phyloP scores from a whole-genome alignment of 495 filamentous ascomycete species.

The Neurospora sp. region DNA sequence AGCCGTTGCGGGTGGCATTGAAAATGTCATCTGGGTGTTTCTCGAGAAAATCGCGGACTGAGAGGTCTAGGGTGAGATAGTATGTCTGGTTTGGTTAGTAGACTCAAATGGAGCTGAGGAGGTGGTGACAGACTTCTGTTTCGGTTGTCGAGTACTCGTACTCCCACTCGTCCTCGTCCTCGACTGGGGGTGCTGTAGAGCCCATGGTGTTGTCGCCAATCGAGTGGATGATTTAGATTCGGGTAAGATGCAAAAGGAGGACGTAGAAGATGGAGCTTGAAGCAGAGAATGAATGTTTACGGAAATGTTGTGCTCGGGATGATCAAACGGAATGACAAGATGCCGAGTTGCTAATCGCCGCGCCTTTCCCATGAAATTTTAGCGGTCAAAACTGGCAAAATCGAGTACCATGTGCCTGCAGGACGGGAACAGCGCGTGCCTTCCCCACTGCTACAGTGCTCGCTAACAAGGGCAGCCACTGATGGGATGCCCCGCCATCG shows the following conservation, averaged over 20 bases:
- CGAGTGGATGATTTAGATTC: no score
- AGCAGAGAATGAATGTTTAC: neutral
- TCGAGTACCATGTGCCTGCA: neutral
- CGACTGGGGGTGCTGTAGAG: slow-evolving; percentile 5
- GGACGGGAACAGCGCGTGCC: neutral
- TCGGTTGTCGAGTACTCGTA: slow-evolving; percentile 49
- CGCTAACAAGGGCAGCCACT: slow-evolving; percentile 3
- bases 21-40: slow-evolving; percentile 20
- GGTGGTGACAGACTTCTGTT: slow-evolving; percentile 32
- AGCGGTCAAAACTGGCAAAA: slow-evolving; percentile 19
- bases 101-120: neutral
- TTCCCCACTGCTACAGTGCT: neutral
- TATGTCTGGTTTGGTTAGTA: slow-evolving; percentile 31
- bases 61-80: slow-evolving; percentile 47
- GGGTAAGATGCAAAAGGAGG: neutral
- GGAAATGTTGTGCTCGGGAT: neutral
- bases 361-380: slow-evolving; percentile 8
- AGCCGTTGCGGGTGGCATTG: slow-evolving; percentile 21
- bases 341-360: neutral
- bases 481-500: slow-evolving; percentile 10
- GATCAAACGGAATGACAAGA: neutral
- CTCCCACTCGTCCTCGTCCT: slow-evolving; percentile 45
- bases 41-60: slow-evolving; percentile 37
- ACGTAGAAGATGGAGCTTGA: neutral
- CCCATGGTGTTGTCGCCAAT: neutral